Evolutionary conservation across 768 basidiomycete species (phyloP).

Genomic region (Rhodotorula graminis): DNA sequence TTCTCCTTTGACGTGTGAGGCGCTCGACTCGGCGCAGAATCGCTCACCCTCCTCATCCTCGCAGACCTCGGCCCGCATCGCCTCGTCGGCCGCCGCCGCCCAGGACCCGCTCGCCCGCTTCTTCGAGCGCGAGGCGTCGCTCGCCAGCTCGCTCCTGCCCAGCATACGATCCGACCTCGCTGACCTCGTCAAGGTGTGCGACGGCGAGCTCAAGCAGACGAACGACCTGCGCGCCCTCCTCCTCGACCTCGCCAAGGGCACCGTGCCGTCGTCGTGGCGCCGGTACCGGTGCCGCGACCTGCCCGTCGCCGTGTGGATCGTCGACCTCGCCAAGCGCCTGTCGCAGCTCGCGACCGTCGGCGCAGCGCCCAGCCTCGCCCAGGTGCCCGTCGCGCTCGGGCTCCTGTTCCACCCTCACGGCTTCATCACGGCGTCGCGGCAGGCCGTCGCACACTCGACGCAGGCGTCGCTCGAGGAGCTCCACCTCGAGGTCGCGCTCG

Average conservation of each 20-base stretch:
- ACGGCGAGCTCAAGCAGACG: constrained; percentile 85
- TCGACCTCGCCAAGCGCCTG: constrained; percentile 71
- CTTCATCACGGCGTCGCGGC: constrained; percentile 89
- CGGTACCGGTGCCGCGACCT: constrained; percentile 50
- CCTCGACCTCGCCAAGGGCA: constrained; percentile 84
- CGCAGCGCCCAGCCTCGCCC: constrained; percentile 61
- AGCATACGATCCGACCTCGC: constrained; percentile 74
- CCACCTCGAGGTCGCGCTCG: constrained; percentile 72
- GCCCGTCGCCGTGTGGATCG: constrained; percentile 79
- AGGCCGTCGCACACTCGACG: constrained; percentile 88
- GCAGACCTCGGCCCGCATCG: constrained; percentile 46
- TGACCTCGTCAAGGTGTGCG: constrained; percentile 76
- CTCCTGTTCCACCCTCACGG: constrained; percentile 95
- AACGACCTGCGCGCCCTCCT: constrained; percentile 90
- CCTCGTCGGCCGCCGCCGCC: constrained; percentile 48
- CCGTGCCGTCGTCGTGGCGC: constrained; percentile 37
- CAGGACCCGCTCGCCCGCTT: constrained; percentile 81
- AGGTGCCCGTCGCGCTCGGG: constrained; percentile 69
- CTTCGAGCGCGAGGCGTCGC: constrained; percentile 78
- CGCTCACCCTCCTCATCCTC: neutral
- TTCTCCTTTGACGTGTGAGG: too few species aligned
- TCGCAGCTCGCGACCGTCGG: constrained; percentile 76
- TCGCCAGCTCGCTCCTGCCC: constrained; percentile 71
- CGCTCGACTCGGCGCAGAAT: too few species aligned
- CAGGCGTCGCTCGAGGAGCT: constrained; percentile 89